These are phyloP conservation scores for Penicillium atrosanguineum DNA, from an alignment of 495 filamentous ascomycete genomes.

Conservation along the genomic window DNA sequence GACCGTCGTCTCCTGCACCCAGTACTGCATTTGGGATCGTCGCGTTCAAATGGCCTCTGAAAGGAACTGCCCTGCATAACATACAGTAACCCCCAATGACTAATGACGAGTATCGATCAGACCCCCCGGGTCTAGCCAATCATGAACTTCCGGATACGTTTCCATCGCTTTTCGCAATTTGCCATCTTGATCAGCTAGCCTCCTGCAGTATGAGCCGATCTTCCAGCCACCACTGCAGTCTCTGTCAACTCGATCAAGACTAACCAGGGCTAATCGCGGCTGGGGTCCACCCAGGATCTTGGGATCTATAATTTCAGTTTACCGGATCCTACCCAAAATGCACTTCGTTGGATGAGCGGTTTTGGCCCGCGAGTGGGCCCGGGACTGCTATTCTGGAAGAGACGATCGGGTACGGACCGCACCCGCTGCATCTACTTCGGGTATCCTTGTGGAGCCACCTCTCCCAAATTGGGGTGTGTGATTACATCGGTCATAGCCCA, in stretches of 20 bases:
- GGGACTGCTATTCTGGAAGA: constrained; percentile 18
- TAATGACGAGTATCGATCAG: constrained; percentile 3
- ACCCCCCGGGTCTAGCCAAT: constrained; percentile 18
- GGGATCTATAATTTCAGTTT: constrained; percentile 13
- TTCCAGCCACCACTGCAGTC: constrained; percentile 21
- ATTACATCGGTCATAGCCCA: constrained; percentile 8
- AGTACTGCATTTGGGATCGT: constrained; percentile 9
- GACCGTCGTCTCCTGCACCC: constrained; percentile 9
- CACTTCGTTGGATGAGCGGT: constrained; percentile 1
- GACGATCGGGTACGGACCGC: constrained; percentile 26
- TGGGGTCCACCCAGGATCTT: constrained; percentile 15
- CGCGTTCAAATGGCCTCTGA: constrained; percentile 9
- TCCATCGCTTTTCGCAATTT: constrained; percentile 6
- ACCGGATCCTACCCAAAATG: neutral
- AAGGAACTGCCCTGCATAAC: constrained; percentile 22
- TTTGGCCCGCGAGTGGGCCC: constrained; percentile 6
- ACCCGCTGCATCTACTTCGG: constrained; percentile 16
- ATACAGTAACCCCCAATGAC: constrained; percentile 11
- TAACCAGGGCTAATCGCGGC: neutral
- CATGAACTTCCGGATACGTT: constrained; percentile 11
- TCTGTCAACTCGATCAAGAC: constrained; percentile 14
- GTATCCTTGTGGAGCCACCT: constrained; percentile 5
- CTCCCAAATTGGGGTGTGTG: constrained; percentile 3
- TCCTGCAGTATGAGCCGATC: constrained; percentile 30
- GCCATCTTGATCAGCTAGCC: constrained; percentile 23